Evolutionary conservation across 805 yeast genomes (phyloP).

Genomic region (Saturnispora quitensis): DNA sequence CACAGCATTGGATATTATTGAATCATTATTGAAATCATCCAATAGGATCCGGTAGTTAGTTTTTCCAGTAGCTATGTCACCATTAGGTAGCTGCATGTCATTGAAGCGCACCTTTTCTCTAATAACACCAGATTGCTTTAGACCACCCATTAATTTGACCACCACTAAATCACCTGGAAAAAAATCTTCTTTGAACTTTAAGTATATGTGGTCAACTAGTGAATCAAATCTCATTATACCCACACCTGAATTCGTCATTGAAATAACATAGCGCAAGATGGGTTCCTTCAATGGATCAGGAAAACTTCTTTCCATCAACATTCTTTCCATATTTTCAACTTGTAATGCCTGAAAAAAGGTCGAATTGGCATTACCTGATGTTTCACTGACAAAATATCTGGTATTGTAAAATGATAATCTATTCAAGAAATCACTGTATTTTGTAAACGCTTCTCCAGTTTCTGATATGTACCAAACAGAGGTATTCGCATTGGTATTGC

Average conservation of each 20-base stretch:
- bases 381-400: constrained; percentile 87
- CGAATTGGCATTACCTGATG: constrained; percentile 86
- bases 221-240: constrained; percentile 53
- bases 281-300: constrained; percentile 93
- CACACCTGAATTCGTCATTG: constrained; percentile 51
- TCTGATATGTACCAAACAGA: constrained; percentile 76
- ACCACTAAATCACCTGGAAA: constrained; percentile 86
- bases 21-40: constrained; percentile 24
- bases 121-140: constrained; percentile 47
- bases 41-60: constrained; percentile 67
- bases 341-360: constrained; percentile 84
- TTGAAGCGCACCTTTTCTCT: constrained; percentile 81
- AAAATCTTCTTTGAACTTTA: constrained; percentile 67
- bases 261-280: constrained; percentile 75
- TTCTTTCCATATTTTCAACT: constrained; percentile 57
- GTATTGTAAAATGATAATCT: constrained; percentile 65
- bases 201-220: constrained; percentile 80
- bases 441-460: constrained; percentile 81
- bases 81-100: constrained; percentile 31
- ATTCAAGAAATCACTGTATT: constrained; percentile 65
- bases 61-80: constrained; percentile 34
- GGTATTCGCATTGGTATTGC: constrained; percentile 39
- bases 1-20: constrained; percentile 13
- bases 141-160: constrained; percentile 38
- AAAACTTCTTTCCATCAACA: constrained; percentile 65